A percentile compares a stretch with the other conserved stretches of the same genome.
phyloP scores from a whole-genome alignment of 768 basidiomycete species.

The Hypsizygus marmoreus region DNA sequence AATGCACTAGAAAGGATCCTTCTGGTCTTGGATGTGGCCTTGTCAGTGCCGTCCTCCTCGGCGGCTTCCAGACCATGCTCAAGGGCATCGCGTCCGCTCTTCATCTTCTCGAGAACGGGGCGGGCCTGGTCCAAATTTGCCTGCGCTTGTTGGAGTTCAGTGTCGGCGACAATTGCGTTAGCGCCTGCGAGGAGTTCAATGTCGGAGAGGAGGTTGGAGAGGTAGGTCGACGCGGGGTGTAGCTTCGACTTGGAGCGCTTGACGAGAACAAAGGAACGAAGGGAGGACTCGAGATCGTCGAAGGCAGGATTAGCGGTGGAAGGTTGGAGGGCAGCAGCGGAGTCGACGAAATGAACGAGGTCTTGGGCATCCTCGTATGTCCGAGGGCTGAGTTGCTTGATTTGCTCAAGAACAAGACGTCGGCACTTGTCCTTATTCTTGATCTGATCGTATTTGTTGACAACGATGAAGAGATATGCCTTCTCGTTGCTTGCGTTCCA shows the following conservation, averaged over 20 bases:
- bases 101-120: conserved; percentile 90
- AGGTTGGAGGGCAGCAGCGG: conserved; percentile 70
- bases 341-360: conserved; percentile 98
- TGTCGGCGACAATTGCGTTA: conserved; percentile 84
- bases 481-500: conserved; percentile 93
- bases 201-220: conserved; percentile 87
- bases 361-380: conserved; percentile 91
- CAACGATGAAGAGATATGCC: conserved; percentile 96
- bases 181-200: conserved; percentile 84
- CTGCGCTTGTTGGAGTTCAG: conserved; percentile 72
- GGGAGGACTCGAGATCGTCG: conserved; percentile 82
- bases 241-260: conserved; percentile 98
- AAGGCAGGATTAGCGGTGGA: conserved; percentile 71
- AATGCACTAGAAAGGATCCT: conserved; percentile 66
- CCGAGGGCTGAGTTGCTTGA: conserved; percentile 87
- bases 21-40: conserved; percentile 55
- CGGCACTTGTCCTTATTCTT: conserved; percentile 93
- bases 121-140: conserved; percentile 66
- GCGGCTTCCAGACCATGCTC: conserved; percentile 77
- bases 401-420: conserved; percentile 87
- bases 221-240: conserved; percentile 88
- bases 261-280: conserved; percentile 93
- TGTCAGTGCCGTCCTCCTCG: conserved; percentile 73
- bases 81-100: conserved; percentile 65
- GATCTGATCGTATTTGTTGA: conserved; percentile 97